phyloP scores from a whole-genome alignment of 2,329 filamentous ascomycete genomes.

The Venturia carpophila region DNA sequence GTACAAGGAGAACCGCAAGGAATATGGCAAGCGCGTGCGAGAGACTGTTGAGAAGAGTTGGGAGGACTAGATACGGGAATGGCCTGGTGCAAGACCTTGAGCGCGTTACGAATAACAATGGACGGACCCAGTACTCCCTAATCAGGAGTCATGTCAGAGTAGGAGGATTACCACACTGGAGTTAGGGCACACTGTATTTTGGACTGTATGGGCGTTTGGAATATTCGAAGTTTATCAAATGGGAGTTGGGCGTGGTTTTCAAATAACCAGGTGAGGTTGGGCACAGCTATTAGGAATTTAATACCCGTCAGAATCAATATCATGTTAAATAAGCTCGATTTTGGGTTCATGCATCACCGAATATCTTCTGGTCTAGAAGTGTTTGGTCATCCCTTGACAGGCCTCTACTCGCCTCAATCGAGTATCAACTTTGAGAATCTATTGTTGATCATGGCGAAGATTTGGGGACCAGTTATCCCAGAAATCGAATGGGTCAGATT shows the following conservation, averaged over 20 bases:
- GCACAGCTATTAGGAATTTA: neutral
- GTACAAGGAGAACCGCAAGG: slow-evolving; percentile 95
- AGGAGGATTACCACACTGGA: neutral
- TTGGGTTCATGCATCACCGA: neutral
- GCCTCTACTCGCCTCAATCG: neutral
- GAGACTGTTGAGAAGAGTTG: slow-evolving; percentile 99
- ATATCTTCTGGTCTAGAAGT: neutral
- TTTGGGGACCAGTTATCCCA: no score
- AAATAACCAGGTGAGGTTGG: neutral
- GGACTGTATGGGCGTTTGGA: neutral
- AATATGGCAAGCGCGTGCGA: slow-evolving; percentile 89
- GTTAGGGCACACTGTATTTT: neutral
- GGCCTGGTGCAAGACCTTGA: neutral
- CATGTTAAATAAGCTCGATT: neutral
- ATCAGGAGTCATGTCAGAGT: neutral
- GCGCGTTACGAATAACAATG: neutral
- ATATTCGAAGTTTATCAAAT: neutral
- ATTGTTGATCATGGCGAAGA: no score
- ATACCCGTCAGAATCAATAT: neutral
- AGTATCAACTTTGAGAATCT: no score
- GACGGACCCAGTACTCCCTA: neutral
- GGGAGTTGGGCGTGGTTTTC: neutral
- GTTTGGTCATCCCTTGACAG: neutral
- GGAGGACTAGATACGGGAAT: slow-evolving; percentile 60
- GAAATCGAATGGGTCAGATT: no score